Base-by-base conservation (phyloP, 2,329 filamentous ascomycete genomes). In the Aspergillus amoenus region DNA sequence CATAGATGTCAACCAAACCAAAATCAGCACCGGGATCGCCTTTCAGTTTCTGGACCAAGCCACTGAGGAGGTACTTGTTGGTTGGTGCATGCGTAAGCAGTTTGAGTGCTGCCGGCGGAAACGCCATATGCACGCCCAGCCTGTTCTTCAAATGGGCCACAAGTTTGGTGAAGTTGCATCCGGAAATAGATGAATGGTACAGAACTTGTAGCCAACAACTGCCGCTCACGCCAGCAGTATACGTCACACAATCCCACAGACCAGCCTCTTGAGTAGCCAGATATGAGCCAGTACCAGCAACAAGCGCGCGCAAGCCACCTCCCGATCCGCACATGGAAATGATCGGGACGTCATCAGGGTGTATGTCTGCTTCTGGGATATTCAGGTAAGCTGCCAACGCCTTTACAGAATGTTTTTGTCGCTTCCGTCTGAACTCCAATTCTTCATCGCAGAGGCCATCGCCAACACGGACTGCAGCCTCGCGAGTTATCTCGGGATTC, bases 301-400 rank as follows among this genome's bases (percentile, higher is more conserved):
- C 91, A 39, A 99, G 82, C 1, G 94, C 94, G 50, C 94, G 83
- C 46, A 99, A 76, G 0, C 94, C 94, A 56, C 94, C 94, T 9
- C 94, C 94, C 2, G 93, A 97, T 8, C 93, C 93, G 66, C 93
- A 96, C 79, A 97, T 88, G 40, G 93, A 93, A 70, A 99, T 97
- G 3, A 88, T 86, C 1, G 94, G 94, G 6, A 97, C 88, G 76
- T 99, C 94, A 46, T 96, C 91, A 0, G 91, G 90, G 68, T 97
- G 86, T n/a, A 99, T 86, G 3, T 93, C 89, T 13, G 84, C 80
- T 70, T 93, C 91, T 0, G 88, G 79, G 5, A 99, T 78, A 30
- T 84, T 86, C 0, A 99, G 83, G 69, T 97, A 99, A 51, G 81
- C 87, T 2, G 93, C 91, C 51, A 99, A 78, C 5, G 91, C 92